Evolutionary conservation across 2,329 filamentous ascomycete genomes (phyloP).

Genomic region (Trichoderma gracile): DNA sequence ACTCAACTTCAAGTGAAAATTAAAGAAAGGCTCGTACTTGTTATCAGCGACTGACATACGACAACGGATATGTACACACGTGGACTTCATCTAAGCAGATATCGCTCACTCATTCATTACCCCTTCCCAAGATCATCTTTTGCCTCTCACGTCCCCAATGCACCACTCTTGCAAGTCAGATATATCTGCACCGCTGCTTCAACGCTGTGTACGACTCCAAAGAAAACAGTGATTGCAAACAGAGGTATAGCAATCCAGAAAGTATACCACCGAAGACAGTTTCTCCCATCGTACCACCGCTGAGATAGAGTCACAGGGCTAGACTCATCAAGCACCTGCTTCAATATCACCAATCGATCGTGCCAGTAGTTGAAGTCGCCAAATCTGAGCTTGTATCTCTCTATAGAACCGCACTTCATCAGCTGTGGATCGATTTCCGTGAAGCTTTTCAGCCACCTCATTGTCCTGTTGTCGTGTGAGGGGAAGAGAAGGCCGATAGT

Average conservation of each 20-base stretch:
- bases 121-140: no score
- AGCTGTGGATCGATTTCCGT: conserved; percentile 33
- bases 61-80: no score
- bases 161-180: not conserved
- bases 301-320: conserved; percentile 39
- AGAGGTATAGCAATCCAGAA: conserved; percentile 46
- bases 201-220: conserved; percentile 45
- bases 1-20: no score
- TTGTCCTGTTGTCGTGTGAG: conserved; percentile 30
- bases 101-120: no score
- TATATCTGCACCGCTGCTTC: conserved; percentile 37
- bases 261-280: conserved; percentile 48
- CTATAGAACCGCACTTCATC: conserved; percentile 36
- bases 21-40: no score
- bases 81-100: not conserved
- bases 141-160: not conserved
- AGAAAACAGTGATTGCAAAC: conserved; percentile 38
- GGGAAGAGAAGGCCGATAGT: conserved; percentile 44
- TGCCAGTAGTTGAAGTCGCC: conserved; percentile 44
- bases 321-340: conserved; percentile 45
- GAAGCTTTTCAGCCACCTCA: conserved; percentile 32
- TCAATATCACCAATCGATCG: conserved; percentile 45
- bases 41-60: no score
- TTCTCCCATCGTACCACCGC: conserved; percentile 47
- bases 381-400: conserved; percentile 31